A percentile compares a stretch with the other conserved stretches of the same genome.
Evolutionary conservation across 306 rosid species (phyloP).

Genomic region (Lathyrus sativus): DNA sequence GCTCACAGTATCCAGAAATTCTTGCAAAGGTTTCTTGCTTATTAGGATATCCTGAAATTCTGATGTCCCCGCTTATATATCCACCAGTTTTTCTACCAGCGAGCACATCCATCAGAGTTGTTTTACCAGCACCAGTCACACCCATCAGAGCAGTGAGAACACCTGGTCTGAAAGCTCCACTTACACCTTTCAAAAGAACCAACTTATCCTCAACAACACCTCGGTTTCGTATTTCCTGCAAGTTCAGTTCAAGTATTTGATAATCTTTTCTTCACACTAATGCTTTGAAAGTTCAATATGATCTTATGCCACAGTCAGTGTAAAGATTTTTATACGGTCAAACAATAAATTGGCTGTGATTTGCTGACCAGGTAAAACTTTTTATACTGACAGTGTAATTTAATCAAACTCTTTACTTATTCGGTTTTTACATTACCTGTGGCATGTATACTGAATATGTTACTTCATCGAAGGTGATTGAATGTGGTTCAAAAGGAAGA

Average conservation of each 20-base stretch:
- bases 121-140: constrained; percentile 94
- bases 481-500: constrained; percentile 65
- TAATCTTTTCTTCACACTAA: constrained; percentile 9
- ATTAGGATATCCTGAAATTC: constrained; percentile 80
- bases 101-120: constrained; percentile 91
- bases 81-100: constrained; percentile 94
- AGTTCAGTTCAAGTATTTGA: not conserved
- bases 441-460: constrained; percentile 66
- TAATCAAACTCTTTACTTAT: not conserved
- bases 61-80: constrained; percentile 69
- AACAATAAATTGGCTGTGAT: not conserved
- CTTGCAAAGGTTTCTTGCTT: constrained; percentile 90
- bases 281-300: constrained; percentile 17
- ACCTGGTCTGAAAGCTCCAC: constrained; percentile 90
- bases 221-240: constrained; percentile 67
- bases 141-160: constrained; percentile 96
- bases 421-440: constrained; percentile 37
- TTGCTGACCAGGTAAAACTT: not conserved
- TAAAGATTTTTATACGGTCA: not conserved
- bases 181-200: constrained; percentile 72
- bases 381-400: not conserved
- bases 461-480: constrained; percentile 55
- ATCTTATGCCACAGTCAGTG: not conserved
- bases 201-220: constrained; percentile 69
- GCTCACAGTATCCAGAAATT: constrained; percentile 90